These are phyloP conservation scores for Tetrapisispora arboricola DNA, from an alignment of 805 yeast species.

Conservation along the genomic window DNA sequence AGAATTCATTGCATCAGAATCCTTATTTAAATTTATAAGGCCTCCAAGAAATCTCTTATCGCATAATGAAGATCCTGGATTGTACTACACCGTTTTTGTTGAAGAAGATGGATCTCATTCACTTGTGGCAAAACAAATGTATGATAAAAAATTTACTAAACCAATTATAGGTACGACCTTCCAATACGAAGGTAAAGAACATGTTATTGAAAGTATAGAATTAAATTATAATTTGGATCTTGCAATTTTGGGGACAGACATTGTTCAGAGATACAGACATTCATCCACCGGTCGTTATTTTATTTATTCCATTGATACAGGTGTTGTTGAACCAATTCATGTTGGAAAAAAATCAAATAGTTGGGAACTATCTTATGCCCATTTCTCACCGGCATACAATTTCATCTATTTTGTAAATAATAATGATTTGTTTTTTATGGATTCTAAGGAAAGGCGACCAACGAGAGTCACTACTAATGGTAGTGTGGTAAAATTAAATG, in stretches of 20 bases:
- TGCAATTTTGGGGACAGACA: conserved; percentile 48
- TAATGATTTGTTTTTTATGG: conserved; percentile 44
- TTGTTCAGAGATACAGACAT: conserved; percentile 51
- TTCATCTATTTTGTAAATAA: conserved; percentile 46
- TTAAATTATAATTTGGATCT: conserved; percentile 37
- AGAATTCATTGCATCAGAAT: conserved; percentile 16
- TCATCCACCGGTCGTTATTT: conserved; percentile 55
- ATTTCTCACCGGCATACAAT: conserved; percentile 53
- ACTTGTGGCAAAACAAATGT: conserved; percentile 27
- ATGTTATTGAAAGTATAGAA: conserved; percentile 33
- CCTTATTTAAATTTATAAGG: conserved; percentile 19
- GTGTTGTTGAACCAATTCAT: conserved; percentile 26
- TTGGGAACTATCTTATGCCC: conserved; percentile 32
- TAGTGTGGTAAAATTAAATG: conserved; percentile 43
- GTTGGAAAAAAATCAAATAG: conserved; percentile 7
- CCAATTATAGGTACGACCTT: conserved; percentile 31
- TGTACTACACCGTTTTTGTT: conserved; percentile 29
- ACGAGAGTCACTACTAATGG: conserved; percentile 39
- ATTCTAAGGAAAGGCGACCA: conserved; percentile 16
- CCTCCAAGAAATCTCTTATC: conserved; percentile 10
- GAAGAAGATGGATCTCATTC: conserved; percentile 7
- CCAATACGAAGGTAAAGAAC: conserved; percentile 31
- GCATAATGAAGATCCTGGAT: conserved; percentile 34
- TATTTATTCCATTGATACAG: conserved; percentile 41
- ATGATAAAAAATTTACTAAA: conserved; percentile 15